These are phyloP conservation scores for Thraustochytrium striatum DNA, from an alignment of 352 stramenopile genomes.

Conservation along the genomic window DNA sequence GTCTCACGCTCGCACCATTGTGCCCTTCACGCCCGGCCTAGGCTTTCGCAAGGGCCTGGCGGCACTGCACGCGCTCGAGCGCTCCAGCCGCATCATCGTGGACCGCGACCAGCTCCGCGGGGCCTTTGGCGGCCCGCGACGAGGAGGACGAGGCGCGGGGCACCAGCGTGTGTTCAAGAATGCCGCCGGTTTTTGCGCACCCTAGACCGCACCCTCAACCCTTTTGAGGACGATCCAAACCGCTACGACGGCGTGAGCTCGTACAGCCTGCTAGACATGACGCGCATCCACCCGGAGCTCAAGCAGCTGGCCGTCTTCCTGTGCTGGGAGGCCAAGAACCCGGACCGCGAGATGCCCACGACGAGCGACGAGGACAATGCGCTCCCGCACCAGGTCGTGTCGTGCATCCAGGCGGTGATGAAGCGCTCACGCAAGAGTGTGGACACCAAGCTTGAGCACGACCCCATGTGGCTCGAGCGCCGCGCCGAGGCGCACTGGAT, in stretches of 20 bases:
- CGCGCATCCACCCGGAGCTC: constrained; percentile 66
- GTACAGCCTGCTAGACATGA: constrained; percentile 64
- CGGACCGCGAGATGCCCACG: constrained; percentile 12
- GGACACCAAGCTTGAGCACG: neutral
- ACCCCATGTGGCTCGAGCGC: constrained; percentile 4
- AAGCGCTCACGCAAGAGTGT: neutral
- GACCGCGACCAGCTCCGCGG: neutral
- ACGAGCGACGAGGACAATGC: neutral
- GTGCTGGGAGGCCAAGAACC: neutral
- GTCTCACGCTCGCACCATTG: constrained; percentile 61
- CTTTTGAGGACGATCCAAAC: constrained; percentile 54
- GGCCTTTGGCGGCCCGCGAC: neutral
- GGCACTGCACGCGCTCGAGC: constrained; percentile 59
- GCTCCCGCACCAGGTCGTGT: neutral
- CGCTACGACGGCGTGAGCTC: constrained; percentile 59
- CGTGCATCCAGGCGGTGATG: neutral
- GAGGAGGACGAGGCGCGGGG: neutral
- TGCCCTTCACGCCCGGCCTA: constrained; percentile 70
- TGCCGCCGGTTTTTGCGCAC: constrained; percentile 66
- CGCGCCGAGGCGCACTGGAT: neutral
- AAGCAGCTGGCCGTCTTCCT: constrained; percentile 57
- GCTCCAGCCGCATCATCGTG: neutral
- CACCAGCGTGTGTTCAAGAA: constrained; percentile 65
- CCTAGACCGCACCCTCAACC: neutral
- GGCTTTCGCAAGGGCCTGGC: constrained; percentile 65